Percentiles rank a stretch among this genome's conserved stretches.
Conservation (phyloP, 495 filamentous ascomycete genomes). For the Trichoderma orchidacearum region DNA sequence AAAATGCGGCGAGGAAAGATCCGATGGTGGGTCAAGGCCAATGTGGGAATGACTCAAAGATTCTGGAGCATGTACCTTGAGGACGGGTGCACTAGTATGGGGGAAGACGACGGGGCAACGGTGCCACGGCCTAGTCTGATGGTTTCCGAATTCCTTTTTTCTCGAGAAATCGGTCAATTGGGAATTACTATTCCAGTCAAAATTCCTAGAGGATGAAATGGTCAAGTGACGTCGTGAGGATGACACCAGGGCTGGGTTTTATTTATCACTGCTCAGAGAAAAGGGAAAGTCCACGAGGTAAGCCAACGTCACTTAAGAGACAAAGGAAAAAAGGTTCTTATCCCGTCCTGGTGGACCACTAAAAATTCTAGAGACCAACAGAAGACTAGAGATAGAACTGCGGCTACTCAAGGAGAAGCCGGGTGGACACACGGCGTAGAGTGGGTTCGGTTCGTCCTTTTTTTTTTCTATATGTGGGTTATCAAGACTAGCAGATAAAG, state of each 20-base stretch:
- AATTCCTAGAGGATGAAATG: too few species aligned
- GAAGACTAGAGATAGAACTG: not conserved
- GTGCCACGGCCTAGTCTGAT: too few species aligned
- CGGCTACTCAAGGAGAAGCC: not conserved
- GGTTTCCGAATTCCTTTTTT: too few species aligned
- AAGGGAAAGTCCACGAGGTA: not conserved
- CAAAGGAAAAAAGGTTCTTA: not conserved
- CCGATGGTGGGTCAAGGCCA: not conserved
- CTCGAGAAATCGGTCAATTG: too few species aligned
- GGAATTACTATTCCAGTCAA: too few species aligned
- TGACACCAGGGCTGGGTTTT: too few species aligned
- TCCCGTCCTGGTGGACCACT: not conserved
- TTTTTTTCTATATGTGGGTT: not conserved
- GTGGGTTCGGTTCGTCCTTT: not conserved
- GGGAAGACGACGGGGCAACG: too few species aligned
- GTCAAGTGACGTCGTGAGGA: too few species aligned
- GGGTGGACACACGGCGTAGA: not conserved
- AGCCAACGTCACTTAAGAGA: not conserved
- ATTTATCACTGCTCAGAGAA: not conserved
- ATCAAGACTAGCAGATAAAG: too few species aligned
- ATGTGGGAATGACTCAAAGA: constrained; percentile 1
- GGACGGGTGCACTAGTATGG: not conserved
- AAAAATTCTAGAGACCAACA: not conserved
- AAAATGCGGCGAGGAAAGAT: not conserved
- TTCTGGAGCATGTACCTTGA: not conserved